Conservation (phyloP, 768 basidiomycete species). For the Russula sp. region DNA sequence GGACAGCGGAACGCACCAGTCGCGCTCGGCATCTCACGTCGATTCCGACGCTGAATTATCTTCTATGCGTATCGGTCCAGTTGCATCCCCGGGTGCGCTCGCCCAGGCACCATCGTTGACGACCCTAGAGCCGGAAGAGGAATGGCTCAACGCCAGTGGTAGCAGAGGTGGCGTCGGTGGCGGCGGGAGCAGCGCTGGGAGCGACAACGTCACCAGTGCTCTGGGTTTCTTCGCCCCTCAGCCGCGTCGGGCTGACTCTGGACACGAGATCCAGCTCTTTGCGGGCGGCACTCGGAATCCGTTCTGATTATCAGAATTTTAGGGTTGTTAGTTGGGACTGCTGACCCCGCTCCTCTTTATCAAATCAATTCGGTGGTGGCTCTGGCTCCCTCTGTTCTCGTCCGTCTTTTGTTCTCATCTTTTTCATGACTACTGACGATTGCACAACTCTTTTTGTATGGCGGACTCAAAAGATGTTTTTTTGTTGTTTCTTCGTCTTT, state of each 20-base stretch:
- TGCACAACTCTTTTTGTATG: background rate
- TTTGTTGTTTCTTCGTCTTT: background rate
- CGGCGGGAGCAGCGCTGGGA: background rate
- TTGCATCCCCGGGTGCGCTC: background rate
- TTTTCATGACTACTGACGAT: slow-evolving; percentile 3
- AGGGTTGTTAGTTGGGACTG: background rate
- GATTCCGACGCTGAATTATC: background rate
- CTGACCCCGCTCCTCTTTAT: background rate
- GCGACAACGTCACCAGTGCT: background rate
- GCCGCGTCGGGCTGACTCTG: slow-evolving; percentile 14
- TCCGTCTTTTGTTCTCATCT: background rate
- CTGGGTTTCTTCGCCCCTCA: background rate
- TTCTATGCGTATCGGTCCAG: background rate
- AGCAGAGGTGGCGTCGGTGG: background rate
- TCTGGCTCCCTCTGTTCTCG: background rate
- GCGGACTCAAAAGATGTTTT: background rate
- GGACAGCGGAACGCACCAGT: background rate
- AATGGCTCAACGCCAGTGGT: slow-evolving; percentile 2
- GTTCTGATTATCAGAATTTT: slow-evolving; percentile 10
- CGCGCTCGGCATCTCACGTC: slow-evolving; percentile 13
- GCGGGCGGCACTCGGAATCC: slow-evolving; percentile 7
- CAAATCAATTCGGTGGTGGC: background rate
- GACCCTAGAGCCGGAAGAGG: background rate
- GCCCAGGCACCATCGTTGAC: background rate
- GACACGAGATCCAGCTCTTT: slow-evolving; percentile 6